Evolutionary conservation across 352 stramenopile genomes (phyloP).

Genomic region (Pythium periplocum): DNA sequence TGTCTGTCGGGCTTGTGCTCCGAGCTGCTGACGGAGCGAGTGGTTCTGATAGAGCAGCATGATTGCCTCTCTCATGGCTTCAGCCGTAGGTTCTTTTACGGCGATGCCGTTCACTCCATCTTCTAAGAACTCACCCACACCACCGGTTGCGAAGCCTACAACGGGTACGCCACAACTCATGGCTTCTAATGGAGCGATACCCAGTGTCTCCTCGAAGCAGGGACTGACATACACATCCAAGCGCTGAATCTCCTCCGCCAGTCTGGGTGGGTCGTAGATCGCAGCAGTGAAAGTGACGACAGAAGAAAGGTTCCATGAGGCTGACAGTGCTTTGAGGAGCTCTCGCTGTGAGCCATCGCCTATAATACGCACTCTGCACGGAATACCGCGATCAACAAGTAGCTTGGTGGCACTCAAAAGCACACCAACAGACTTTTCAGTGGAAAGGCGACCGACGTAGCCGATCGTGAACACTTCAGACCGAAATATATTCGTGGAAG

Average conservation of each 20-base stretch:
- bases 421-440: slow-evolving; percentile 46
- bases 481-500: background rate
- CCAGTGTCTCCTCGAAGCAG: slow-evolving; percentile 44
- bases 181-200: slow-evolving; percentile 47
- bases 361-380: slow-evolving; percentile 28
- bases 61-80: slow-evolving; percentile 23
- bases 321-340: slow-evolving; percentile 19
- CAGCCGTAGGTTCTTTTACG: slow-evolving; percentile 24
- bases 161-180: slow-evolving; percentile 51
- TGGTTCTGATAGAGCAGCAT: slow-evolving; percentile 22
- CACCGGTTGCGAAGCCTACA: slow-evolving; percentile 39
- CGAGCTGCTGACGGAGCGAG: slow-evolving; percentile 19
- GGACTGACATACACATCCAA: slow-evolving; percentile 40
- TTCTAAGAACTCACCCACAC: slow-evolving; percentile 39
- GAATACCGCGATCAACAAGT: slow-evolving; percentile 16
- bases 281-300: slow-evolving; percentile 36
- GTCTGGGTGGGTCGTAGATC: slow-evolving; percentile 31
- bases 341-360: slow-evolving; percentile 30
- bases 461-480: slow-evolving; percentile 31
- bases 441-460: slow-evolving; percentile 37
- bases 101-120: slow-evolving; percentile 38
- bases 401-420: slow-evolving; percentile 26
- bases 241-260: slow-evolving; percentile 25
- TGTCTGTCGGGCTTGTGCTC: slow-evolving; percentile 28
- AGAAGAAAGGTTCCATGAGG: slow-evolving; percentile 23